Percentiles rank a stretch among this genome's conserved stretches.
Evolutionary conservation across 2,329 filamentous ascomycete genomes (phyloP).

Genomic region (Lasiodiplodia hormozganensis): DNA sequence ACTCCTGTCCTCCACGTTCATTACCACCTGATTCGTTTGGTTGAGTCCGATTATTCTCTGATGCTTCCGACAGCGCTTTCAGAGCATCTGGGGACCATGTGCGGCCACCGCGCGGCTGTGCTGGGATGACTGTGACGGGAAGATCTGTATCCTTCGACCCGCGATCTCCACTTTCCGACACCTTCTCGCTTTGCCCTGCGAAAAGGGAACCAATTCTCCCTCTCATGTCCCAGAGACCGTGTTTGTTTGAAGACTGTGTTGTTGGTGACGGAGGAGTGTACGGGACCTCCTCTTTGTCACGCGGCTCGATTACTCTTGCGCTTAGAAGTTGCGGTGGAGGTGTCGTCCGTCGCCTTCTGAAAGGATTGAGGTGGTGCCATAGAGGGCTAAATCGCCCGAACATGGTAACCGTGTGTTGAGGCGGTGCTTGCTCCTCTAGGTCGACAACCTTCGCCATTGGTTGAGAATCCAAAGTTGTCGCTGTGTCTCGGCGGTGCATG

Average conservation of each 20-base stretch:
- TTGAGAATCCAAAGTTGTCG: conserved; percentile 12
- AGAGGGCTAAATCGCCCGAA: conserved; percentile 24
- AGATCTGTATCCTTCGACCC: conserved; percentile 50
- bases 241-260: conserved; percentile 45
- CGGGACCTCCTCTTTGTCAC: conserved; percentile 40
- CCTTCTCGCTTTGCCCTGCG: conserved; percentile 55
- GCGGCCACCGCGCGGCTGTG: conserved; percentile 59
- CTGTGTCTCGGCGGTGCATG: conserved; percentile 11
- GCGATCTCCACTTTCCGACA: conserved; percentile 47
- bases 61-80: conserved; percentile 11
- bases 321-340: conserved; percentile 66
- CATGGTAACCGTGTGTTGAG: conserved; percentile 26
- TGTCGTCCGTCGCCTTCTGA: conserved; percentile 63
- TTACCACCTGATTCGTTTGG: background rate
- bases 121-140: conserved; percentile 67
- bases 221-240: conserved; percentile 53
- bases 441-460: conserved; percentile 16
- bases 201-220: conserved; percentile 57
- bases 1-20: background rate
- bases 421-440: conserved; percentile 23
- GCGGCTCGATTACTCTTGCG: conserved; percentile 58
- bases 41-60: background rate
- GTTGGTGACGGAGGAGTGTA: background rate
- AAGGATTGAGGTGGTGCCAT: conserved; percentile 53
- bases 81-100: conserved; percentile 60